These are phyloP conservation scores for Sclerotinia nivalis DNA, from an alignment of 2,329 filamentous ascomycete species.

Conservation along the genomic window DNA sequence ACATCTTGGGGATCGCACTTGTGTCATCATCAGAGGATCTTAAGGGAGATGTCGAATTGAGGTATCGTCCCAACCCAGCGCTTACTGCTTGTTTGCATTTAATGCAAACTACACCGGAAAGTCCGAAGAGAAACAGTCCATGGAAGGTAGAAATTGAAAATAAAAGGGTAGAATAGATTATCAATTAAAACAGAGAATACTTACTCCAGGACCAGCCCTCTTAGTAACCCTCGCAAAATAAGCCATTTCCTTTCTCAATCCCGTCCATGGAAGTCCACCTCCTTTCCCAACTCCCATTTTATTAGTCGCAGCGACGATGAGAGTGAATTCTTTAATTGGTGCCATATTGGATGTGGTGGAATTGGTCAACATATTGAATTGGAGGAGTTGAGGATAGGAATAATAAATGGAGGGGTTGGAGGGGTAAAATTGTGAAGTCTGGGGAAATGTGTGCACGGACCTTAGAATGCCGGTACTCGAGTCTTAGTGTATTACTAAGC, in stretches of 20 bases:
- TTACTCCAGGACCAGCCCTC: conserved; percentile 46
- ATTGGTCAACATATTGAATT: conserved; percentile 5
- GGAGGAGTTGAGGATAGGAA: not conserved
- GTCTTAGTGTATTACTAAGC: conserved; percentile 12
- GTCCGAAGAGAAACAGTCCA: rapidly evolving
- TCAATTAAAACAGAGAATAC: conserved; percentile 1
- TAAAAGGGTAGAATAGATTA: no score
- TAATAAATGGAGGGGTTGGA: conserved; percentile 11
- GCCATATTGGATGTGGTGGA: conserved; percentile 23
- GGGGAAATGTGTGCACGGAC: conserved; percentile 15
- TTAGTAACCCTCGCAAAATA: conserved; percentile 93
- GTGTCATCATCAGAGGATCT: not conserved
- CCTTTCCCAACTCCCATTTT: conserved; percentile 82
- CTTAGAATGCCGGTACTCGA: not conserved
- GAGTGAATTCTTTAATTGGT: conserved; percentile 62
- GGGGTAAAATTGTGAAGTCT: conserved; percentile 19
- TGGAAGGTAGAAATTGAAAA: not conserved
- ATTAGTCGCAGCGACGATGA: conserved; percentile 91
- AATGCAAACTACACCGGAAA: not conserved
- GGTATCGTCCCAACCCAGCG: not conserved
- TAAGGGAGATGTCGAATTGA: no score
- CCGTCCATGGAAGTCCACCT: conserved; percentile 84
- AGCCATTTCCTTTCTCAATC: conserved; percentile 85
- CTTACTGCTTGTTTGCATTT: not conserved
- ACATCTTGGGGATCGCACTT: not conserved